Evolutionary conservation across 2,329 filamentous ascomycete genomes (phyloP), one percentile per base, ranked within the genome.

Genomic region (Aspergillus oerlinghausenensis): DNA sequence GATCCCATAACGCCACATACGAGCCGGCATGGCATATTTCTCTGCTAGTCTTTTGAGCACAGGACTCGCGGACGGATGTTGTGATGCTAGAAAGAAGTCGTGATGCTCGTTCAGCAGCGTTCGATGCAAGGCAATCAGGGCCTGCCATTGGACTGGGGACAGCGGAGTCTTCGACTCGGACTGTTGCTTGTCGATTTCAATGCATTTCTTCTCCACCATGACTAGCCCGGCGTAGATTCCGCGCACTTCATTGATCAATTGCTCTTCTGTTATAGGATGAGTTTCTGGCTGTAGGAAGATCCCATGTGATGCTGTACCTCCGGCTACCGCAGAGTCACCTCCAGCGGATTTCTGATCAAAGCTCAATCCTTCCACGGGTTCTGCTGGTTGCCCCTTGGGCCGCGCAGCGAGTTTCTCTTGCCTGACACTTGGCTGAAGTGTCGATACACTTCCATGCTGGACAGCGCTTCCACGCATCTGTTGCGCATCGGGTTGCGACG

Each of bases 1-100:
- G 3, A 97, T 97, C 0, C 90, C 93, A 64, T 96, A 90, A 0
- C 90, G 82, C 94, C 94, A 97, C 89, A 97, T 94, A 0, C 93
- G 80, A 0, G 90, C 91, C 0, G 93, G 92, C 90, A 97, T 97
- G 0, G 86, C 86, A 64, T 96, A 96, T 59, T 94, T 94, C 0
- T 82, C 82, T 0, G 92, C 88, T 0, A 97, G 73, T 0, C 84
- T 78, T 3, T 83, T 81, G 0, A 97, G 70, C 0, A 87, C 84
- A 0, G 80, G 80, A 25, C 82, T 89, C 0, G 91, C 90, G 0
- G 87, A 88, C 0, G 91, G 92, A 67, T 97, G 92, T 63, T 97
- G 92, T 0, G 85, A 89, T 0, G 92, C 92, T 1, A 96, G 77
- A 56, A 97, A 92, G 65, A 93, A 93, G 59, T 93, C 90, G 56